Base-by-base conservation (phyloP, 2,329 filamentous ascomycete genomes). In the Rhinocladiella mackenziei region DNA sequence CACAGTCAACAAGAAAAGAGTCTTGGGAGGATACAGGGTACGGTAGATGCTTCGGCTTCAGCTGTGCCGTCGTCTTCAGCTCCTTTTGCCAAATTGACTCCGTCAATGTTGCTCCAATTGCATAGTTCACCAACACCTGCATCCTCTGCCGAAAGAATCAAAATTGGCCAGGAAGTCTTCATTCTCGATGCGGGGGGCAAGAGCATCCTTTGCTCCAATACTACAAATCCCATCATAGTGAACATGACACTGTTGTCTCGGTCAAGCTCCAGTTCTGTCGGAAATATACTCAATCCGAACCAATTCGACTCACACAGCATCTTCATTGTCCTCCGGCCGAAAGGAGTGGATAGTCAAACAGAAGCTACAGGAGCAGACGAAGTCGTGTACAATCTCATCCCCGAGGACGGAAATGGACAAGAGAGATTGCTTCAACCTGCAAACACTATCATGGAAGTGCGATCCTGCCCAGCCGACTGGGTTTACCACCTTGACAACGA, bases 141-240 rank as follows among this genome's bases (percentile, higher is more conserved):
- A 9, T 18, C 35, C 22, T 38, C 9, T 28, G 14, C 23, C 29
- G 22, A 42, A 20, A 36, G 13, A 18, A 13, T 43, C 22, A 13
- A 13, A 5, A 18, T 30, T 25, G 40, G 40, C 22, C 11, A 37
- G 18, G 32, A 38, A 11, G 40, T 43, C 10, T 43, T 37, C 14
- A 13, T 43, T 6, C 40, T 43, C 9, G 40, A 43, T 18, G 17
- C 4, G 6, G 8, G n/a, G 5, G 40, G 40, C 10, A 37, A 43
- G n/a, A 43, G 40, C 19, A 31, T 35, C 18, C 10, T 34, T 10
- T 33, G 29, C 14, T 23, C 30, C 5, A 20, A 34, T 3, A 31
- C 29, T 5, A 28, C 34, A 14, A 11, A 28, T 2, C 39, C 39
- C 6, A 20, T 15, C 4, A 15, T 11, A 7, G 19, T 42, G 9